Conservation (phyloP, 225 moss, liverwort and hornwort species). For the Anthoceros angustus region DNA sequence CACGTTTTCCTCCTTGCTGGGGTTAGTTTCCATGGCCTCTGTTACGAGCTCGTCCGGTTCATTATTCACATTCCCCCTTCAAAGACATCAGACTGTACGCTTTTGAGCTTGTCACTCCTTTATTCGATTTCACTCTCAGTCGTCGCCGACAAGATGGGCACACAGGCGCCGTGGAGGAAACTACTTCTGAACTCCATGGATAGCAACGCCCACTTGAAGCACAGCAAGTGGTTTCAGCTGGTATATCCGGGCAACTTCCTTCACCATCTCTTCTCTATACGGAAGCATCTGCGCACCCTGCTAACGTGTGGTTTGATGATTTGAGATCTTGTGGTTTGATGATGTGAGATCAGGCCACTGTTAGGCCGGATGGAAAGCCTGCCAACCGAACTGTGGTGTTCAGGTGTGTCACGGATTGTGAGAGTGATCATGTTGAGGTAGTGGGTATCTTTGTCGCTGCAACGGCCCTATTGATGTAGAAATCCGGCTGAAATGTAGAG, state of each 20-base stretch:
- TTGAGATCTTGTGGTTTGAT: background rate
- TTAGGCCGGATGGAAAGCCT: constrained; percentile 66
- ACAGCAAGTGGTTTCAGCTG: constrained; percentile 63
- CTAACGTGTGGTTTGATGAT: background rate
- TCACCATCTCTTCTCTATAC: background rate
- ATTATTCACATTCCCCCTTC: no score
- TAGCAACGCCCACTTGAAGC: constrained; percentile 66
- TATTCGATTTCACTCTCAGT: background rate
- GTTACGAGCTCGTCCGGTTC: no score
- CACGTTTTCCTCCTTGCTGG: no score
- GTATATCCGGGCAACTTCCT: constrained; percentile 14
- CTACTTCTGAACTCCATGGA: constrained; percentile 57
- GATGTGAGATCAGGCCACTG: constrained; percentile 46
- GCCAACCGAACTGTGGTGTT: constrained; percentile 84
- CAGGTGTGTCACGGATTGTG: constrained; percentile 27
- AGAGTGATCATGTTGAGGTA: background rate
- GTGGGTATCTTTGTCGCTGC: background rate
- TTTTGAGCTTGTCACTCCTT: no score
- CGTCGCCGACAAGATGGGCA: constrained; percentile 21
- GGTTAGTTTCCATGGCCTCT: no score
- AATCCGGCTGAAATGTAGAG: constrained; percentile 26
- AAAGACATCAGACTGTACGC: no score
- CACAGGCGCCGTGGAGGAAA: constrained; percentile 55
- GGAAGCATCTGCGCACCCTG: background rate
- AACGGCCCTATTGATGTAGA: background rate